Base-by-base conservation (phyloP, 202 grass and related monocot genomes). In the Hordeum pubiflorum region DNA sequence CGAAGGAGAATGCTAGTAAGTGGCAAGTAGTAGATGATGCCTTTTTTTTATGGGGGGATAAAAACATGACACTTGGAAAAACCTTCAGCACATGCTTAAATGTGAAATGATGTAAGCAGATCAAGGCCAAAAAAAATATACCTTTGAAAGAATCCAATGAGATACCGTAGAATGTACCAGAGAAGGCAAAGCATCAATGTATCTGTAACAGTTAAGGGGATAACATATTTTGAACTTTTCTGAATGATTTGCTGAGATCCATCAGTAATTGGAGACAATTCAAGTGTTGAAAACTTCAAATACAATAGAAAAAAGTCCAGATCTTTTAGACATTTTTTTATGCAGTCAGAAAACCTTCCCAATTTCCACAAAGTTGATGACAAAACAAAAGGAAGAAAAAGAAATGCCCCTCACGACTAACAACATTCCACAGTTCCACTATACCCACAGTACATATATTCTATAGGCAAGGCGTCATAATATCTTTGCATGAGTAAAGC, bases 151-250 rank as follows among this genome's bases (percentile, higher is more conserved):
- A 89, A 92, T n/a, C 58, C 84, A 52, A 63, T 18, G 31, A 84
- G 74, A 71, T 89, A 87, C 33, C 81, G 81, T 17, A 81, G 70
- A 44, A 92, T 87, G 84, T 87, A 92, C 91, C 84, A 92, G 32
- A 89, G 75, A 60, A 92, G 82, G 76, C 82, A 81, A 82, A 92
- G 50, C 74, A 89, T 82, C 84, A 92, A 67, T 55, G 71, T 85
- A 82, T 92, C 87, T 92, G 71, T 40, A 29, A 76, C 39, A 80
- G 78, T 92, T 75, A 92, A 82, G 87, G 87, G 39, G 18, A 63
- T 63, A 59, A 77, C 77, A 57, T 81, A 34, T 46, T 61, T 67
- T 50, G 9, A 64, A 72, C 46, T 31, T 24, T 56, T 11, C 50
- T 33, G 2, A 24, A 34, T 64, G 24, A 32, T 31, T 72, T 18